Evolutionary conservation across 768 basidiomycete genomes (phyloP), one percentile per base, ranked within the genome.

Genomic region (Hericium coralloides): DNA sequence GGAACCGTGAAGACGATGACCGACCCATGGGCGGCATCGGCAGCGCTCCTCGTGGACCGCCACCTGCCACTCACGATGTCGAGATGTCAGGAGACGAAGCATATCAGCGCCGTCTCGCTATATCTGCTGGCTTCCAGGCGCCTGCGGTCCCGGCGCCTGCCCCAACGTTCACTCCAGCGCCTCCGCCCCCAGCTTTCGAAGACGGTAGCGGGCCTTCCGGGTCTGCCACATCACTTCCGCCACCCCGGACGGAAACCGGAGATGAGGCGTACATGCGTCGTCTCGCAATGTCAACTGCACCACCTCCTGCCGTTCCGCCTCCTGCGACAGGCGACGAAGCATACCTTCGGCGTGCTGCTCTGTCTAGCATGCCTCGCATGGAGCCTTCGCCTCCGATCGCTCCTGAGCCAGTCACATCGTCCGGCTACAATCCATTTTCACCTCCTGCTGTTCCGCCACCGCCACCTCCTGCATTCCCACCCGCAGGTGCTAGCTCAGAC

Each of bases 31-130:
- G 67, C 52, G 65, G 68, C 10, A 52, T 72, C 12, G 70, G 69
- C 38, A 58, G 60, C 15, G 25, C 59, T 9, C 31, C 58, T 22
- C 20, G 47, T 14, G 57, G 58, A 9, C 58, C 49, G 12, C 58
- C 68, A 2, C 38, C 77, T 17, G 71, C 77, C 18, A 70, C 71
- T 4, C 68, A 79, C 0, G 77, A 80, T 26, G 69, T 70, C 37
- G 72, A 68, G 38, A 71, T 85, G 61, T 82, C 82, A 2, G 89
- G 88, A n/a, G 89, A 92, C 50, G 90, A 89, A 65, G 88, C 85
- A 1, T 91, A 82, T 65, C 83, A 84, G 61, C 82, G 85, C 43
- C 82, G 89, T 12, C 72, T 89, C 12, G 85, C 84, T n/a, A 73
- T 91, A 78, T 83, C 83, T 9, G 58, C 66, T n/a, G 71, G 69